Conservation (phyloP, 306 rosid genomes). For the Prunus campanulata region DNA sequence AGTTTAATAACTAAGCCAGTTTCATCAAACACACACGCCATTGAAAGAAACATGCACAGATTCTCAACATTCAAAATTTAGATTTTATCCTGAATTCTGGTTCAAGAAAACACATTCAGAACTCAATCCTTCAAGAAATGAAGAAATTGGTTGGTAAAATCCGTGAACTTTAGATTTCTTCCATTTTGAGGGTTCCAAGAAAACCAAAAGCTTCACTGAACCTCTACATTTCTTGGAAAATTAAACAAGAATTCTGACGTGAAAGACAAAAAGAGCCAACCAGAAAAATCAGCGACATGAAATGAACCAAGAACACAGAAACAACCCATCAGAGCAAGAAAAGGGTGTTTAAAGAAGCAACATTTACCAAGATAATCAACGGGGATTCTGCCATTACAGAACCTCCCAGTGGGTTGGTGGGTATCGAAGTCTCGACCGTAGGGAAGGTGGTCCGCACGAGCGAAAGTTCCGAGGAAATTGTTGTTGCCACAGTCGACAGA, state of each 20-base stretch:
- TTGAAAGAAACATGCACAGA: too few relatives aligned
- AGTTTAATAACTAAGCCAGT: not conserved
- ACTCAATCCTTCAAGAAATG: not conserved
- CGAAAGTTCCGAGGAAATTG: conserved; percentile 72
- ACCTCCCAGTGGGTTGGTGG: conserved; percentile 72
- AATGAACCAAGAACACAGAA: conserved; percentile 1
- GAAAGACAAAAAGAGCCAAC: not conserved
- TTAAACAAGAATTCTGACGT: not conserved
- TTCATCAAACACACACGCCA: conserved; percentile 3
- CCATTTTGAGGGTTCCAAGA: not conserved
- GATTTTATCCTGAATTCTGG: not conserved
- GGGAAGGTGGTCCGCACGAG: conserved; percentile 78
- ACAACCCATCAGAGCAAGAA: conserved; percentile 2
- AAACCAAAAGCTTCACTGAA: not conserved
- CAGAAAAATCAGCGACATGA: too few relatives aligned
- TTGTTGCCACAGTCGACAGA: conserved; percentile 84
- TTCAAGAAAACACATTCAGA: not conserved
- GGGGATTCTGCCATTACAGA: conserved; percentile 80
- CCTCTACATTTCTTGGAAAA: not conserved
- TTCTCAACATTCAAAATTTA: not conserved
- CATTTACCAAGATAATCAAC: conserved; percentile 73
- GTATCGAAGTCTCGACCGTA: conserved; percentile 87
- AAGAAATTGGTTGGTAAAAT: not conserved
- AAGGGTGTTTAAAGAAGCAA: not conserved
- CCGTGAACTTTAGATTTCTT: not conserved